Conservation (phyloP, 257 asterid species). For the Asclepias syriaca region DNA sequence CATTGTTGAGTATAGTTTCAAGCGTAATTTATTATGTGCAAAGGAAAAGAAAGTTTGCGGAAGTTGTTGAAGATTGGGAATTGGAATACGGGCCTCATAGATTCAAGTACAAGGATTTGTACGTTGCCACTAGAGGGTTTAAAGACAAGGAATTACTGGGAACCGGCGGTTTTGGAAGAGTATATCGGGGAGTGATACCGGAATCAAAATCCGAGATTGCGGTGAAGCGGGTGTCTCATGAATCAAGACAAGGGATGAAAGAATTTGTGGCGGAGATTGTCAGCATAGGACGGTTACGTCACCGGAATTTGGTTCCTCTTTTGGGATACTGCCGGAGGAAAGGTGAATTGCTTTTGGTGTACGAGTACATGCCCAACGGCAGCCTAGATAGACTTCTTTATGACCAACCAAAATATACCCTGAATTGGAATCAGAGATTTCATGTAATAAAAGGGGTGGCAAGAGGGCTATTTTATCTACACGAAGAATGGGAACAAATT, state of each 20-base stretch:
- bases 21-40: slow-evolving; percentile 19
- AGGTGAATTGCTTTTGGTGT: slow-evolving; percentile 53
- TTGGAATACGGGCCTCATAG: slow-evolving; percentile 50
- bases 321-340: slow-evolving; percentile 57
- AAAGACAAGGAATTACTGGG: slow-evolving; percentile 47
- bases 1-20: background rate
- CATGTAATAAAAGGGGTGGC: slow-evolving; percentile 56
- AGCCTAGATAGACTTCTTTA: slow-evolving; percentile 51
- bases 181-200: slow-evolving; percentile 48
- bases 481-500: slow-evolving; percentile 62
- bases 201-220: slow-evolving; percentile 37
- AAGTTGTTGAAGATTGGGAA: slow-evolving; percentile 64
- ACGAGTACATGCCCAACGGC: slow-evolving; percentile 69
- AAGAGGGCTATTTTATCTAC: slow-evolving; percentile 46
- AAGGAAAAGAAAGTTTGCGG: slow-evolving; percentile 42
- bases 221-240: slow-evolving; percentile 55
- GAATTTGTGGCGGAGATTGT: slow-evolving; percentile 66
- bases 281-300: slow-evolving; percentile 62
- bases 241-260: slow-evolving; percentile 58
- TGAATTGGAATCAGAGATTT: slow-evolving; percentile 51
- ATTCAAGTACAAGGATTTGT: slow-evolving; percentile 51
- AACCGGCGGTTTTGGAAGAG: slow-evolving; percentile 61
- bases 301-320: slow-evolving; percentile 53
- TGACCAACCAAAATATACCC: slow-evolving; percentile 27
- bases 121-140: slow-evolving; percentile 53